These are phyloP conservation scores for Botryosphaeria dothidea DNA, from an alignment of 2,329 filamentous ascomycete genomes.

Conservation along the genomic window DNA sequence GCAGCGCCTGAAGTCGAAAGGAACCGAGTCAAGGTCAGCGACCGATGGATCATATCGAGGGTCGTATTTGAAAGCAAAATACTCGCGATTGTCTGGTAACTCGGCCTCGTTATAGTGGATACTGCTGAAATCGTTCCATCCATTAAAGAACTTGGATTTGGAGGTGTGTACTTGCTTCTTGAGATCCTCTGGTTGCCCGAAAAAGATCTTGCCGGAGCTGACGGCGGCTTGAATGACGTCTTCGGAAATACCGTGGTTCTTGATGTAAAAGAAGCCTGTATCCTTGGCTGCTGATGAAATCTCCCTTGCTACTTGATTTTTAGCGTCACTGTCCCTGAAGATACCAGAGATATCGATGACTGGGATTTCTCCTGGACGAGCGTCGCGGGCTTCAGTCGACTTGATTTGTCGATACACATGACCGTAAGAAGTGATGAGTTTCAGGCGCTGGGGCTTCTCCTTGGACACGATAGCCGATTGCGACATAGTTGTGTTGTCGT, in stretches of 20 bases:
- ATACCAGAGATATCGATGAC: conserved; percentile 33
- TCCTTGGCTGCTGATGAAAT: conserved; percentile 20
- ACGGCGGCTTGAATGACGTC: conserved; percentile 30
- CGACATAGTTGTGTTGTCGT: background rate
- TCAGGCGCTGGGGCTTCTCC: background rate
- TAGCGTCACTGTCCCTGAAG: conserved; percentile 40
- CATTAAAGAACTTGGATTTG: conserved; percentile 40
- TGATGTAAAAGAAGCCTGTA: conserved; percentile 22
- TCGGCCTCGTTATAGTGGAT: conserved; percentile 38
- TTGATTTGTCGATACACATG: background rate
- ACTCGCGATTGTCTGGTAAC: conserved; percentile 32
- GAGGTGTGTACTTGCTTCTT: conserved; percentile 42
- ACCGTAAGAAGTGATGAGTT: background rate
- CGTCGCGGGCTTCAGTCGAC: background rate
- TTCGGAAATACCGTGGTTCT: conserved; percentile 39
- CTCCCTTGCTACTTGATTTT: conserved; percentile 38
- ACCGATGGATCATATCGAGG: conserved; percentile 44
- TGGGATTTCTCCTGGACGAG: conserved; percentile 39
- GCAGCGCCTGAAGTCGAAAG: conserved; percentile 23
- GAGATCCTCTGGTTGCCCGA: conserved; percentile 30
- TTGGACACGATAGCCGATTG: background rate
- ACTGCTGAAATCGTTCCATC: conserved; percentile 43
- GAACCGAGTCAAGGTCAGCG: conserved; percentile 43
- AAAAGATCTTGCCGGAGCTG: conserved; percentile 38
- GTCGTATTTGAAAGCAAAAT: conserved; percentile 51